Percentiles rank a stretch among this genome's conserved stretches.
Evolutionary conservation across 192 early-diverging fungal genomes (phyloP).

Genomic region (Bifiguratus adelaidae): DNA sequence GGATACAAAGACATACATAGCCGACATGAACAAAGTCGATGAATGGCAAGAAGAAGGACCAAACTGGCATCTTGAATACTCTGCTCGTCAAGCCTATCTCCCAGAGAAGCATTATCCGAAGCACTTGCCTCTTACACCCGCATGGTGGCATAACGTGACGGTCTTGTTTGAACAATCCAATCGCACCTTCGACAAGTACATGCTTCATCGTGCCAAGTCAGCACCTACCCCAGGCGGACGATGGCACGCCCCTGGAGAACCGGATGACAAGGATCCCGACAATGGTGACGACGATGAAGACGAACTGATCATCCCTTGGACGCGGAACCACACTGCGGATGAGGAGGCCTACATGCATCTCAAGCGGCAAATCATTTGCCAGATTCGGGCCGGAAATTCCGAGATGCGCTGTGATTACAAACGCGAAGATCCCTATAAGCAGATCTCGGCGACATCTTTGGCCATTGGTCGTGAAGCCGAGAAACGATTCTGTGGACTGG

Average conservation of each 20-base stretch:
- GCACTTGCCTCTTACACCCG: conserved; percentile 17
- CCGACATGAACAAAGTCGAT: conserved; percentile 26
- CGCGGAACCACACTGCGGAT: too few species aligned
- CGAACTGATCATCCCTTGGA: too few species aligned
- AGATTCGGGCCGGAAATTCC: conserved; percentile 18
- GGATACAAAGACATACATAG: conserved; percentile 39
- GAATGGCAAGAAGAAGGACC: conserved; percentile 22
- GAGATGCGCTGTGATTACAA: conserved; percentile 22
- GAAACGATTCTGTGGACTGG: too few species aligned
- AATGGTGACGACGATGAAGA: too few species aligned
- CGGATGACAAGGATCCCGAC: background rate
- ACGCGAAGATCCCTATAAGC: conserved; percentile 2
- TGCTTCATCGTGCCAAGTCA: conserved; percentile 24
- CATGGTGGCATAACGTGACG: conserved; percentile 45
- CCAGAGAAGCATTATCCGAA: conserved; percentile 10
- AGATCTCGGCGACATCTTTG: too few species aligned
- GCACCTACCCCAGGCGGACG: too few species aligned
- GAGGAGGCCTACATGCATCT: too few species aligned
- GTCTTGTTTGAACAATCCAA: conserved; percentile 20
- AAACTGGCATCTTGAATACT: conserved; percentile 45
- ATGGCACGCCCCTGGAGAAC: too few species aligned
- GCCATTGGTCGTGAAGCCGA: too few species aligned
- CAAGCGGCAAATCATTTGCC: conserved; percentile 9
- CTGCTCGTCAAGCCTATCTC: conserved; percentile 28
- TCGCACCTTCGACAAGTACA: conserved; percentile 28